Base-by-base conservation (phyloP, 2,329 filamentous ascomycete genomes). In the Venturia pyrina region DNA sequence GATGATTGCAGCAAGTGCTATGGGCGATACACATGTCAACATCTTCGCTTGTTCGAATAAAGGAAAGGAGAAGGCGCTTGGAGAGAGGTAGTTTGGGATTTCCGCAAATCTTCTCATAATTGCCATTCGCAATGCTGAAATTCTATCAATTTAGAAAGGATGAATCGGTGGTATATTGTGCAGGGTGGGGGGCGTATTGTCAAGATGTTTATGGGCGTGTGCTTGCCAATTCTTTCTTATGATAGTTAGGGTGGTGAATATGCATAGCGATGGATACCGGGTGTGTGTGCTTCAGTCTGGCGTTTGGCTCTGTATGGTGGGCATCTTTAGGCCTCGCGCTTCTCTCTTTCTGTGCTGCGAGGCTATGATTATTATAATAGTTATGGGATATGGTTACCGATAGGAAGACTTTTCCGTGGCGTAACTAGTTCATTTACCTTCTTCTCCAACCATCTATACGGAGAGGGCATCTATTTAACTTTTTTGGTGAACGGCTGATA, bases 21-120 rank as follows among this genome's bases (percentile, higher is more conserved):
- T 91, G 56, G 90, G 92, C 66, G 93, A 97, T 74, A 86, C 93
- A 67, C 90, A 97, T 74, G 87, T 99, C 72, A 97, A 96, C 75
- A 82, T 98, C 37, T 96, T 93, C 73, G 87, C 85, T 41, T 92
- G 89, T 37, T 34, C 37, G 13, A 48, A 48, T 13, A 53, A 53
- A 21, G 43, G 64, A 15, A 63, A 63, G 64, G 59, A 63, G 37
- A 53, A 63, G 59, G 28, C 32, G 62, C 48, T 64, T 28, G 62
- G 28, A 15, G 62, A 64, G 19, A 46, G 62, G 43, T 43, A 64
- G 62, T 37, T 10, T n/a, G 10, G 53, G 28, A 19, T 19, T 37
- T 37, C 24, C 28, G 53, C 32, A 19, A 24, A 28, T 53, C 28
- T 53, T 1, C 11, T 24, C 48, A 53, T 15, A 11, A 53, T 53